phyloP scores from a whole-genome alignment of 2,329 filamentous ascomycete species.

The Kalmusia sp. region DNA sequence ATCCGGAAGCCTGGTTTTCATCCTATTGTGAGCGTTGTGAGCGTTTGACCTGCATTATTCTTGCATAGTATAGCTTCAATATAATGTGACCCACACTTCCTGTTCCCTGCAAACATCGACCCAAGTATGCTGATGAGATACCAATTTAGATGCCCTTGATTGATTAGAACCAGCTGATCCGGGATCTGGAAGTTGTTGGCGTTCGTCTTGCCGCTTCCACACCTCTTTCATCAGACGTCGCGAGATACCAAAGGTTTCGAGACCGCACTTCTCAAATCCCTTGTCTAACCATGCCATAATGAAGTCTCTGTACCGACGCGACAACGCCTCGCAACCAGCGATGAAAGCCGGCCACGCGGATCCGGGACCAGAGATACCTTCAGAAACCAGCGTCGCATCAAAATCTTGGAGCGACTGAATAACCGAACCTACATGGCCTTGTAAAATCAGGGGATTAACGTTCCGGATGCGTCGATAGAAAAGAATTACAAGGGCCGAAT shows the following conservation, averaged over 20 bases:
- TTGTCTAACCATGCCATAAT: slow-evolving; percentile 23
- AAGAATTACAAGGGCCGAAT: slow-evolving; percentile 50
- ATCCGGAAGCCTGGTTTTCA: not conserved
- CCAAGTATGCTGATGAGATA: slow-evolving; percentile 9
- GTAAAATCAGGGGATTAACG: slow-evolving; percentile 48
- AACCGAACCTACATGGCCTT: slow-evolving; percentile 41
- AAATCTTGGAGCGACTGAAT: slow-evolving; percentile 19
- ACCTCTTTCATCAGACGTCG: slow-evolving; percentile 16
- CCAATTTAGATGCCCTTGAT: not conserved
- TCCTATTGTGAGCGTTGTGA: not conserved
- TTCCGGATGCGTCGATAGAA: slow-evolving; percentile 52
- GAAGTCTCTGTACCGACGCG: slow-evolving; percentile 15
- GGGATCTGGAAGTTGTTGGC: not conserved
- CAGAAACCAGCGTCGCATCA: slow-evolving; percentile 13
- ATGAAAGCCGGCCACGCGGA: slow-evolving; percentile 27
- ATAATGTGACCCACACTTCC: slow-evolving; percentile 9
- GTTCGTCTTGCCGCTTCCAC: slow-evolving; percentile 16
- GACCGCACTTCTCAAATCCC: slow-evolving; percentile 9
- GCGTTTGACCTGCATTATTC: not conserved
- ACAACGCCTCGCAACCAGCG: slow-evolving; percentile 23
- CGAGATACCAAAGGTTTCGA: slow-evolving; percentile 11
- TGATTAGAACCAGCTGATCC: slow-evolving; percentile 2
- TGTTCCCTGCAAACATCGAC: slow-evolving; percentile 12
- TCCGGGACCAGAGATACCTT: slow-evolving; percentile 16
- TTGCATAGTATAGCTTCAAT: not conserved